Conservation (phyloP, 2,329 filamentous ascomycete species). For the Leptographium radiaticola region DNA sequence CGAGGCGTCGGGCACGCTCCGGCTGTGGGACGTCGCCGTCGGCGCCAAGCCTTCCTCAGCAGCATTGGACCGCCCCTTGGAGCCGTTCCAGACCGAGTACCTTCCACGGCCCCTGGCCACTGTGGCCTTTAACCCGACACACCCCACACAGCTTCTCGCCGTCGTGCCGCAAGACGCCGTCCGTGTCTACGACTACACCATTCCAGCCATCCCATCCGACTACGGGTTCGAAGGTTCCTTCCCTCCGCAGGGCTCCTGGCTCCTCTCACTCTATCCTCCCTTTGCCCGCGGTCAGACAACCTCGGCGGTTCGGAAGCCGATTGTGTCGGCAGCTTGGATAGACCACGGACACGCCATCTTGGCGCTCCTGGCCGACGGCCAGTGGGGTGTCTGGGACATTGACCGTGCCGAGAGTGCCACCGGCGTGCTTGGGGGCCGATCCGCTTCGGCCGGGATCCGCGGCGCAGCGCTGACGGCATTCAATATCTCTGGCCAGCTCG, state of each 20-base stretch:
- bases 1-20: conserved; percentile 45
- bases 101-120: conserved; percentile 39
- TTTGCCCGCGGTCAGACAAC: conserved; percentile 35
- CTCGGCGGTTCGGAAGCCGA: conserved; percentile 35
- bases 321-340: conserved; percentile 52
- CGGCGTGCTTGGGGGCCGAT: conserved; percentile 26
- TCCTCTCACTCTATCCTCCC: conserved; percentile 47
- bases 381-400: conserved; percentile 57
- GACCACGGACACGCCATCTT: conserved; percentile 46
- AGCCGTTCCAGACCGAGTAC: conserved; percentile 48
- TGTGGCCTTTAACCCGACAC: conserved; percentile 48
- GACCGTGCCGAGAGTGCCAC: conserved; percentile 39
- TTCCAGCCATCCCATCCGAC: conserved; percentile 37
- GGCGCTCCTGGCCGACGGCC: conserved; percentile 46
- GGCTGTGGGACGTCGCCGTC: conserved; percentile 44
- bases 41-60: conserved; percentile 21
- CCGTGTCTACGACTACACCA: conserved; percentile 48
- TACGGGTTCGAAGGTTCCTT: conserved; percentile 37
- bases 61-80: conserved; percentile 16
- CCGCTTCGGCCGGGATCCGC: conserved; percentile 36
- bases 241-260: conserved; percentile 48
- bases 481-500: conserved; percentile 44
- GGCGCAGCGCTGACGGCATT: conserved; percentile 48
- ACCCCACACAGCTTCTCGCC: conserved; percentile 43
- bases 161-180: conserved; percentile 42